These are phyloP conservation scores for Colletotrichum higginsianum DNA, from an alignment of 2,329 filamentous ascomycete genomes.

Conservation along the genomic window DNA sequence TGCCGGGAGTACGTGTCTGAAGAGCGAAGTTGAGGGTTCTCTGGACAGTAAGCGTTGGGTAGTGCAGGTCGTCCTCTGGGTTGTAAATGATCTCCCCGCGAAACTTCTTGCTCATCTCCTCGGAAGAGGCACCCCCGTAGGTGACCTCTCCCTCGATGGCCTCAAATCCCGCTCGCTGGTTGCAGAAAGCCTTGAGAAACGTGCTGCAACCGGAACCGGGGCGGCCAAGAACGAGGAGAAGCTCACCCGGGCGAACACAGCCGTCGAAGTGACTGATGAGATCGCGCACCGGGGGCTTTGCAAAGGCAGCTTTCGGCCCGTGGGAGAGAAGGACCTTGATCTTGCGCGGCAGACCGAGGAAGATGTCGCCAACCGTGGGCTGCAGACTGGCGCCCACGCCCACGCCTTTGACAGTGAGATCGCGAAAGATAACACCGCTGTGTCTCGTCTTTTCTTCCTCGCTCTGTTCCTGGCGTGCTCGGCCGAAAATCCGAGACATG, in stretches of 20 bases:
- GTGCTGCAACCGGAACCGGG: slow-evolving; percentile 72
- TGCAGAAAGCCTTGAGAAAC: slow-evolving; percentile 75
- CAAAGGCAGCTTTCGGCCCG: slow-evolving; percentile 52
- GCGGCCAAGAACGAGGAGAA: slow-evolving; percentile 70
- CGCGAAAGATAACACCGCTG: slow-evolving; percentile 78
- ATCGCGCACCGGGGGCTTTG: slow-evolving; percentile 52
- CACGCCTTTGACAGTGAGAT: slow-evolving; percentile 78
- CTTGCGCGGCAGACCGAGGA: slow-evolving; percentile 49
- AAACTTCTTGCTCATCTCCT: slow-evolving; percentile 66
- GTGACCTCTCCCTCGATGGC: slow-evolving; percentile 75
- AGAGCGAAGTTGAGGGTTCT: slow-evolving; percentile 78
- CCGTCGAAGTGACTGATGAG: slow-evolving; percentile 69
- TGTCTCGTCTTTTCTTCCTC: slow-evolving; percentile 80
- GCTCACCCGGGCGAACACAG: slow-evolving; percentile 68
- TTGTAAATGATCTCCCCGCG: slow-evolving; percentile 75
- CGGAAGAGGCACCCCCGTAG: slow-evolving; percentile 67
- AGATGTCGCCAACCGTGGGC: slow-evolving; percentile 58
- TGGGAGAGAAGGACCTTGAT: slow-evolving; percentile 46
- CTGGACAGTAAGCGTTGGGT: slow-evolving; percentile 77
- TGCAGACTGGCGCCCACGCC: slow-evolving; percentile 74
- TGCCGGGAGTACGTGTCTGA: slow-evolving; percentile 69
- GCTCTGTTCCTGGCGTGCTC: slow-evolving; percentile 73
- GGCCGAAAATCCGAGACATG: slow-evolving; percentile 81
- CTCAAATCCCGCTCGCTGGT: slow-evolving; percentile 76
- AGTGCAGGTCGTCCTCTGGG: slow-evolving; percentile 80